These are phyloP conservation scores for Flaveria trinervia DNA, from an alignment of 129 eudicot genomes.

Conservation along the genomic window DNA sequence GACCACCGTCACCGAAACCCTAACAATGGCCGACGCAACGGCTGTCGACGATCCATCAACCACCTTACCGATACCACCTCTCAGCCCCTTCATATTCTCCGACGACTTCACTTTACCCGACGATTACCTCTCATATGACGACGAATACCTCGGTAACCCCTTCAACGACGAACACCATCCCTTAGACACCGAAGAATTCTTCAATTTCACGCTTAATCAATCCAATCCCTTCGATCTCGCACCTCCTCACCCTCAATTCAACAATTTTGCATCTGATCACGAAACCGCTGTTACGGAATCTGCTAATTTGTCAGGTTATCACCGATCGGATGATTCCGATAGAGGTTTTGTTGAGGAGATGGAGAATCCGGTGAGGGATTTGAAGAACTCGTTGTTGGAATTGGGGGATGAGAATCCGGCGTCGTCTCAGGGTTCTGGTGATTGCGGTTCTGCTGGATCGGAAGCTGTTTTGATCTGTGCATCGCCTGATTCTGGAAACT, in stretches of 20 bases:
- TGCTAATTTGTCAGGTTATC: background rate
- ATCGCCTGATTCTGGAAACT: conserved; percentile 44
- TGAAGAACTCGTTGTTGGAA: conserved; percentile 35
- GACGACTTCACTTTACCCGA: conserved; percentile 35
- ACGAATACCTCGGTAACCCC: conserved; percentile 49
- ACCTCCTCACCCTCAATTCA: conserved; percentile 31
- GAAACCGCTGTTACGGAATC: conserved; percentile 20
- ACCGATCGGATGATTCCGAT: conserved; percentile 9
- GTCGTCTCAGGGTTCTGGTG: conserved; percentile 67
- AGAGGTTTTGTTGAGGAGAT: conserved; percentile 16
- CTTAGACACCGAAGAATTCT: conserved; percentile 44
- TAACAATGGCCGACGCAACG: conserved; percentile 46
- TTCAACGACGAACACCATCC: conserved; percentile 57
- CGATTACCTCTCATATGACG: conserved; percentile 32
- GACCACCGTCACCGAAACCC: conserved; percentile 29
- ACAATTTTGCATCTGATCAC: conserved; percentile 20
- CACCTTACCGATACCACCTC: conserved; percentile 51
- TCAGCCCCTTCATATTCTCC: conserved; percentile 35
- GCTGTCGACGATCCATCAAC: conserved; percentile 33
- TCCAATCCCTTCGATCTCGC: conserved; percentile 18
- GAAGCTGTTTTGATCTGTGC: conserved; percentile 38
- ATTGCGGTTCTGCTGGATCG: conserved; percentile 43
- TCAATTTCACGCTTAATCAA: conserved; percentile 23
- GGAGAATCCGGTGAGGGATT: background rate
- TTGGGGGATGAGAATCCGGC: conserved; percentile 31